phyloP scores from a whole-genome alignment of 371 early-diverging fungal genomes.

The Phascolomyces articulosus region DNA sequence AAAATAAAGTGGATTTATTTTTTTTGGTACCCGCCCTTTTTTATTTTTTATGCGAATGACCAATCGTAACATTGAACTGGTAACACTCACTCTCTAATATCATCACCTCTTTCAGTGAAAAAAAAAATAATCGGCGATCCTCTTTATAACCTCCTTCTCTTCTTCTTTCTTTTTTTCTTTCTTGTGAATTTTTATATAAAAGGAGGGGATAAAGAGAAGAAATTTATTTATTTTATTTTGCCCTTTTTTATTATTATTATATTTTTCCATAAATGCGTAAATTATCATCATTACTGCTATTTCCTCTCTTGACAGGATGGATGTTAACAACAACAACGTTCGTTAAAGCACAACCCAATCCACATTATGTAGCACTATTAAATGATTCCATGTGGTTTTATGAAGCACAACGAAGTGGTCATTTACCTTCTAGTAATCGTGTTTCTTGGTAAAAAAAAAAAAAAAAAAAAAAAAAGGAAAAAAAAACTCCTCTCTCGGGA shows the following conservation, averaged over 20 bases:
- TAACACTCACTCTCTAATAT: not conserved
- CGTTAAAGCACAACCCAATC: conserved; percentile 13
- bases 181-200: no score
- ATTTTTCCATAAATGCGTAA: no score
- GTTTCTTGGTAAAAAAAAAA: conserved; percentile 40
- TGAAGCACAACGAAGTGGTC: conserved; percentile 61
- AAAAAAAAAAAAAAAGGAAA: not conserved
- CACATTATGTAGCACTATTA: conserved; percentile 33
- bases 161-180: not conserved
- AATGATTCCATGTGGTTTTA: conserved; percentile 55
- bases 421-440: conserved; percentile 46
- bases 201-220: no score
- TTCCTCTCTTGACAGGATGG: not conserved
- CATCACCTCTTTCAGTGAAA: not conserved
- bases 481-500: not conserved
- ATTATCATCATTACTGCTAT: not conserved
- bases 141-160: not conserved
- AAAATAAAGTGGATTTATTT: no score
- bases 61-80: not conserved
- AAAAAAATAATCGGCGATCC: conserved; percentile 3
- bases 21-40: not conserved
- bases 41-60: not conserved
- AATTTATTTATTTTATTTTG: no score
- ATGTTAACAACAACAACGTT: not conserved
- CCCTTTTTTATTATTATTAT: no score